Conservation (phyloP, 2,329 filamentous ascomycete species). For the Exserohilum turcica region DNA sequence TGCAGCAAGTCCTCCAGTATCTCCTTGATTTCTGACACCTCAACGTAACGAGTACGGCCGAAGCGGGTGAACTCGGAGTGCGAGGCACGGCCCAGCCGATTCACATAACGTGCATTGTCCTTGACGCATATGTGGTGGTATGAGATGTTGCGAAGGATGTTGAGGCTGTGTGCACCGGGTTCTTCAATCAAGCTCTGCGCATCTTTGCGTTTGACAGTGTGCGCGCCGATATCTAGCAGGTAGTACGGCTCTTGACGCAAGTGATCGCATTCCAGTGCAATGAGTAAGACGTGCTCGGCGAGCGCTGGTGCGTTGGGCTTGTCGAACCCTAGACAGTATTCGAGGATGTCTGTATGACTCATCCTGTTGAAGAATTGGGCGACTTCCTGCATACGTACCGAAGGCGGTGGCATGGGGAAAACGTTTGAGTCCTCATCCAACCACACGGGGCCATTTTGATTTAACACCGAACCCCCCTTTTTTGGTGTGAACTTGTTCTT, state of each 20-base stretch:
- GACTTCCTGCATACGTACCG: background rate
- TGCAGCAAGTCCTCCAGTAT: background rate
- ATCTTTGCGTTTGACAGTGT: background rate
- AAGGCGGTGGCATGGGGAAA: background rate
- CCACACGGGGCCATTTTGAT: too few relatives aligned
- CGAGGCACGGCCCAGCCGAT: background rate
- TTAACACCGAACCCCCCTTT: too few relatives aligned
- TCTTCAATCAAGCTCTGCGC: background rate
- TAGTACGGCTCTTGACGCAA: background rate
- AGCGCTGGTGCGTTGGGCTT: background rate
- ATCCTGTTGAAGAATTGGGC: background rate
- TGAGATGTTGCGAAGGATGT: background rate
- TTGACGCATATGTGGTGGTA: background rate
- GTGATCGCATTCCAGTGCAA: background rate
- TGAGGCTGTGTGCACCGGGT: background rate
- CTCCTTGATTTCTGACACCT: background rate
- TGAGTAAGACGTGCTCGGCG: background rate
- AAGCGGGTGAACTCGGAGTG: background rate
- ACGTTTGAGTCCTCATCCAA: background rate
- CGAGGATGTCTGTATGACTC: background rate
- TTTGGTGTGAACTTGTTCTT: too few relatives aligned
- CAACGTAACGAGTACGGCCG: background rate
- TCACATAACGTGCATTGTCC: background rate
- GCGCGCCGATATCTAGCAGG: background rate
- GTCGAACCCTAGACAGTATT: constrained; percentile 7